Percentiles rank a stretch among this genome's conserved stretches.
Evolutionary conservation across 108 stramenopile species (phyloP).

Genomic region (Skeletonema marinoi): DNA sequence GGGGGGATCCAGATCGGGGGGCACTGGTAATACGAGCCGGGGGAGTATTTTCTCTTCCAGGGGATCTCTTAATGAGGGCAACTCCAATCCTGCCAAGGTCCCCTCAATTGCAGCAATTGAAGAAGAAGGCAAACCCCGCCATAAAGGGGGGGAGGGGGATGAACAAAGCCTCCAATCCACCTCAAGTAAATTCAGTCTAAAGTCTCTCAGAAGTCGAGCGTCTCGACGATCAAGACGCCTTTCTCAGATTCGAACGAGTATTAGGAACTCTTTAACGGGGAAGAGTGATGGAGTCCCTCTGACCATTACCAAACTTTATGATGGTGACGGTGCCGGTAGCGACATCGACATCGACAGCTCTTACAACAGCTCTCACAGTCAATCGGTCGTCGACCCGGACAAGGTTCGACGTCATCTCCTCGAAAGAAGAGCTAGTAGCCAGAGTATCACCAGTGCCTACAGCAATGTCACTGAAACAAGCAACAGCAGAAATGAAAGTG

Average conservation of each 20-base stretch:
- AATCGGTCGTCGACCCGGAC: not conserved
- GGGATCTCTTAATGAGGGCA: not conserved
- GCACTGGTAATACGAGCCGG: not conserved
- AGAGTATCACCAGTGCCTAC: not conserved
- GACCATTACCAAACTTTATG: not conserved
- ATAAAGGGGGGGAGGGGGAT: not conserved
- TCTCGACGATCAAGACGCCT: not conserved
- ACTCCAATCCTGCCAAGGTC: not conserved
- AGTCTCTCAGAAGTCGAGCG: not conserved
- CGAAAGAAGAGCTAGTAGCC: not conserved
- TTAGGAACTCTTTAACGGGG: not conserved
- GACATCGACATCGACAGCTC: not conserved
- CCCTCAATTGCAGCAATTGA: not conserved
- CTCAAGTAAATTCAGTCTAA: not conserved
- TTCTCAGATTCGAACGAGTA: not conserved
- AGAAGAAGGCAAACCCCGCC: not conserved
- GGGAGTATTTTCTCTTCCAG: not conserved
- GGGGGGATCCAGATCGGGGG: not conserved
- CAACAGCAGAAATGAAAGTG: not conserved
- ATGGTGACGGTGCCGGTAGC: no score
- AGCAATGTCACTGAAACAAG: not conserved
- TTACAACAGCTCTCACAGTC: not conserved
- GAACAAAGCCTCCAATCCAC: not conserved
- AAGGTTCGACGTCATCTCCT: not conserved
- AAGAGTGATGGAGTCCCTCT: not conserved